phyloP scores from a whole-genome alignment of 2,329 filamentous ascomycete species.

The Beauveria pseudobassiana region DNA sequence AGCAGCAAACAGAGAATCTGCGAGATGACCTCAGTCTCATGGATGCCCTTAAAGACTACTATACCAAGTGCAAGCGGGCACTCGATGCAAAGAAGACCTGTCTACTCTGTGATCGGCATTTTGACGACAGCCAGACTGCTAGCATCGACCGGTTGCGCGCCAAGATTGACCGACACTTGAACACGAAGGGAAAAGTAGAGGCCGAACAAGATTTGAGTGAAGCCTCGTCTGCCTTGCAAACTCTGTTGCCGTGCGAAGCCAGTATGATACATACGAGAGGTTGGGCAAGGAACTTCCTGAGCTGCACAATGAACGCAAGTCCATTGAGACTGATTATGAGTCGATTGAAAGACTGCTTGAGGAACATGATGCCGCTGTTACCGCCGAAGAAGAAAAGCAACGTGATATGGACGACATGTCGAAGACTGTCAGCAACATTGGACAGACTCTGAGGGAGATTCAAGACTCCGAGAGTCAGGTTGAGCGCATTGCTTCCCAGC shows the following conservation, averaged over 20 bases:
- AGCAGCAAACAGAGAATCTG: conserved; percentile 51
- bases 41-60: conserved; percentile 64
- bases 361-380: conserved; percentile 58
- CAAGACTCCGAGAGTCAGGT: conserved; percentile 65
- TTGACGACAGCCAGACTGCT: conserved; percentile 52
- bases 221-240: conserved; percentile 42
- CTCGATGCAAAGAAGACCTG: conserved; percentile 66
- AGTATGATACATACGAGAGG: conserved; percentile 68
- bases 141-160: conserved; percentile 54
- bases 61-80: conserved; percentile 56
- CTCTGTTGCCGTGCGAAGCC: conserved; percentile 52
- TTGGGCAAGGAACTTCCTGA: conserved; percentile 64
- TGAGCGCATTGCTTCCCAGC: conserved; percentile 64
- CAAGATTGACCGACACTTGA: conserved; percentile 57
- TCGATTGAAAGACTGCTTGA: conserved; percentile 55
- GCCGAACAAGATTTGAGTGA: conserved; percentile 54
- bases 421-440: conserved; percentile 70
- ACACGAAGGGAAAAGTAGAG: conserved; percentile 55
- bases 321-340: conserved; percentile 55
- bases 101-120: conserved; percentile 64
- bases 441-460: conserved; percentile 65
- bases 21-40: conserved; percentile 63
- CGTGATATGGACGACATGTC: conserved; percentile 68
- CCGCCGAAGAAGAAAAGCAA: conserved; percentile 56
- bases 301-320: conserved; percentile 55